Evolutionary conservation across 768 basidiomycete species (phyloP), one percentile per base, ranked within the genome.

Genomic region (Pisolithus marmoratus): DNA sequence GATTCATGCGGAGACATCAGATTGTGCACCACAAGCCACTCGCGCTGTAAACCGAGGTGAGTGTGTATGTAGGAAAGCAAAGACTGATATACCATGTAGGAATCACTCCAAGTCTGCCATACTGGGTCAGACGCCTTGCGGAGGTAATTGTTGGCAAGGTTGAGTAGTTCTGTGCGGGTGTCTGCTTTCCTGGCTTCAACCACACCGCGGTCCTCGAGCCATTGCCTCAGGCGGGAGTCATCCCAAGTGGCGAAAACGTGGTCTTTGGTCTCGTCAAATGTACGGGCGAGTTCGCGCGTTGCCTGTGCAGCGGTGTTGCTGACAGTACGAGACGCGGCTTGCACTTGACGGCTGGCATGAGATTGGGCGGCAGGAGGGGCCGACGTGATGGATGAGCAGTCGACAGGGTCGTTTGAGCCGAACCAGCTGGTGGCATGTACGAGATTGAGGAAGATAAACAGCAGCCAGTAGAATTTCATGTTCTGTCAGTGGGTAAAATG

Each of bases 221-320:
- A 96, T 0, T 62, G 68, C 46, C 85, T 75, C 44, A 97, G 68
- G 56, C 77, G 76, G 60, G 76, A 85, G 58, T 94, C 90, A 51
- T 87, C 84, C 95, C 95, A 96, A 0, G 87, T 81, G 0, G 88
- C 91, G 67, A 88, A 95, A 17, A 94, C 70, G 59, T 93, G 94
- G 65, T 97, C 94, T 64, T 84, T 90, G 27, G 83, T 67, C 53
- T 87, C 81, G 55, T 94, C 87, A 20, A 91, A 64, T 24, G 70
- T 71, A 22, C 73, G 70, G 8, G 65, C 67, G 9, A 73, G 79
- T 2, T 77, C 74, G 15, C 75, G 69, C 1, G 83, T 80, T 3
- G 83, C 81, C 53, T 81, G 77, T 0, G 80, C 72, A 14, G 70
- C 73, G 2, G 75, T 49, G 46, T 69, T 77, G 8, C 74, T 71